These are phyloP conservation scores for Stipa capillata DNA, from an alignment of 176 grass and related monocot species.

Conservation along the genomic window DNA sequence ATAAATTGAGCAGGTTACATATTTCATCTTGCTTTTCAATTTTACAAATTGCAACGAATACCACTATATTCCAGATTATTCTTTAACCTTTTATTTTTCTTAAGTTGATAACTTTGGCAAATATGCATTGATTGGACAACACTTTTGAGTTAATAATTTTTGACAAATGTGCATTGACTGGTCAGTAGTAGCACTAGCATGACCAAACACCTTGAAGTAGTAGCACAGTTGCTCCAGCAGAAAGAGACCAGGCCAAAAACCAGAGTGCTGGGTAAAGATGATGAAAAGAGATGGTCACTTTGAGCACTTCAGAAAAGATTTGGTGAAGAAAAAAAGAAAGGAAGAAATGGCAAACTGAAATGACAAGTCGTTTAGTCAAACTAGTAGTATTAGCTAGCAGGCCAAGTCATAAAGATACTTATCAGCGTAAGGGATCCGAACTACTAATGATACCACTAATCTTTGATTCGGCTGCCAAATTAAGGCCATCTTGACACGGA, in stretches of 20 bases:
- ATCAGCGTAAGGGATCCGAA: neutral
- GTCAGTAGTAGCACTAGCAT: neutral
- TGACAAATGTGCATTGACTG: no score
- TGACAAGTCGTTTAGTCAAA: neutral
- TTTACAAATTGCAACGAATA: neutral
- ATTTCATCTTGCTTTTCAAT: neutral
- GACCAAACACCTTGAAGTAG: neutral
- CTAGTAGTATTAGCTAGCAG: neutral
- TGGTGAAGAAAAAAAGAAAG: neutral
- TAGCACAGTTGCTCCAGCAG: neutral
- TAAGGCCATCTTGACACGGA: neutral
- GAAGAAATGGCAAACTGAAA: neutral
- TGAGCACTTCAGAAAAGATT: neutral
- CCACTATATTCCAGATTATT: neutral
- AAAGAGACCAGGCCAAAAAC: neutral
- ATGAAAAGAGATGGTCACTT: constrained; percentile 9
- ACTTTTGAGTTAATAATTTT: no score
- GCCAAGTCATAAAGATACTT: neutral
- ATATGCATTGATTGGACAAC: no score
- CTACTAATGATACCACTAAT: neutral
- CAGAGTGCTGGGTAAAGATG: neutral
- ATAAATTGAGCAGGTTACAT: no score
- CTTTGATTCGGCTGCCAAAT: neutral
- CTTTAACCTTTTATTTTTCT: neutral
- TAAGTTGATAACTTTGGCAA: neutral